phyloP scores from a whole-genome alignment of 495 filamentous ascomycete species.

The Chaetomidium leptoderma region DNA sequence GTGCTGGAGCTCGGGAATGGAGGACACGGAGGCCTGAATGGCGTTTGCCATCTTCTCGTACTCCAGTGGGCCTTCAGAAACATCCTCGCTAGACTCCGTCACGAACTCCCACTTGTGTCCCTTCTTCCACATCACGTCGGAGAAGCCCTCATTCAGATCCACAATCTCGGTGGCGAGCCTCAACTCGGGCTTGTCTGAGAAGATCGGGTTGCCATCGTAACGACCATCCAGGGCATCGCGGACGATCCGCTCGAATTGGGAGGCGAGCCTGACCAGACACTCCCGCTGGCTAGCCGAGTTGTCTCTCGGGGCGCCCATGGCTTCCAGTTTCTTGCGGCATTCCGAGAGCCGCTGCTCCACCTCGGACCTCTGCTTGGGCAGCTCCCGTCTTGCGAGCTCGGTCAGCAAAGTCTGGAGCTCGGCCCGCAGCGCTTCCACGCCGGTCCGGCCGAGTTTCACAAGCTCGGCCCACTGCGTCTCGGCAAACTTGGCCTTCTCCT shows the following conservation, averaged over 20 bases:
- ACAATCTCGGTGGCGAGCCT: conserved; percentile 47
- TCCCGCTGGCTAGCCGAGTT: conserved; percentile 26
- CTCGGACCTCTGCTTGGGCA: conserved; percentile 48
- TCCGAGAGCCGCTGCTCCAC: conserved; percentile 39
- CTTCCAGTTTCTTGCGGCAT: conserved; percentile 31
- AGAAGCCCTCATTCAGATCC: conserved; percentile 40
- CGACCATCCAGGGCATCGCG: conserved; percentile 27
- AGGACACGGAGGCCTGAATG: not conserved
- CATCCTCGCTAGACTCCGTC: conserved; percentile 5
- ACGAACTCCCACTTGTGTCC: conserved; percentile 44
- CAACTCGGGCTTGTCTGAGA: conserved; percentile 31
- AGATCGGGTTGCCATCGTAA: conserved; percentile 41
- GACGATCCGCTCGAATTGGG: conserved; percentile 11
- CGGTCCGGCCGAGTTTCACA: conserved; percentile 40
- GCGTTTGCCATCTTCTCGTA: conserved; percentile 7
- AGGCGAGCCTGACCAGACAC: conserved; percentile 13
- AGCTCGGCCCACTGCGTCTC: conserved; percentile 44
- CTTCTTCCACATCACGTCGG: conserved; percentile 32
- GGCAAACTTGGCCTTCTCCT: conserved; percentile 40
- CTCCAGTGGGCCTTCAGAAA: not conserved
- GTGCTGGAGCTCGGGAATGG: conserved; percentile 28
- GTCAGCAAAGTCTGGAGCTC: conserved; percentile 45
- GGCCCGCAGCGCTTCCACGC: conserved; percentile 45
- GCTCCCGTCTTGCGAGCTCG: conserved; percentile 48
- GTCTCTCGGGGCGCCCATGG: conserved; percentile 44